Evolutionary conservation across 2,329 filamentous ascomycete species (phyloP).

Genomic region (Colletotrichum tofieldiae): DNA sequence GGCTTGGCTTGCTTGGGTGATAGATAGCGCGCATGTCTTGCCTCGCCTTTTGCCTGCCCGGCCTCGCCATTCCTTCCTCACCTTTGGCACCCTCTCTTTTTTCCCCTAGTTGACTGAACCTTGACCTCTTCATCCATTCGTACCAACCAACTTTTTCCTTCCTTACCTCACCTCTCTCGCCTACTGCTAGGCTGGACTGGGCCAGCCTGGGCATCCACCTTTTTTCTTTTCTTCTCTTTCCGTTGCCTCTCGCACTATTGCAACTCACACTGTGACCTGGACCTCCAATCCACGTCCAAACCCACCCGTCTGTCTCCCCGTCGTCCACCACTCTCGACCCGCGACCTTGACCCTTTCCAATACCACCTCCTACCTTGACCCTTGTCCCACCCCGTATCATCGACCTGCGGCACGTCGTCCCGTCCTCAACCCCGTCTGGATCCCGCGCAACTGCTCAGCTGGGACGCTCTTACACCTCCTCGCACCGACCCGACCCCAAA

Average conservation of each 20-base stretch:
- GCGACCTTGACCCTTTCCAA: slow-evolving; percentile 34
- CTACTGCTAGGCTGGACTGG: slow-evolving; percentile 6
- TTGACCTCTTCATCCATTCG: background rate
- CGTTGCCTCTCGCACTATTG: background rate
- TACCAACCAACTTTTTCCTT: slow-evolving; percentile 6
- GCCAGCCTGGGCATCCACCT: slow-evolving; percentile 27
- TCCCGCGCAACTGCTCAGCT: slow-evolving; percentile 37
- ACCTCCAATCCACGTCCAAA: slow-evolving; percentile 22
- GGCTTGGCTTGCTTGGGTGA: background rate
- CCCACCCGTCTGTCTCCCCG: slow-evolving; percentile 25
- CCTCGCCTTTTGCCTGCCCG: slow-evolving; percentile 12
- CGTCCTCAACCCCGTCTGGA: slow-evolving; percentile 41
- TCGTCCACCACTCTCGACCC: slow-evolving; percentile 31
- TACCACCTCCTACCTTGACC: slow-evolving; percentile 41
- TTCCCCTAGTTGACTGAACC: background rate
- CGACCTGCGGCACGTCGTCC: slow-evolving; percentile 43
- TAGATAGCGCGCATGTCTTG: slow-evolving; percentile 16
- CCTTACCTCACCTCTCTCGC: slow-evolving; percentile 9
- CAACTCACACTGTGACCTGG: slow-evolving; percentile 12
- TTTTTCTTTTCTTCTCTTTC: background rate
- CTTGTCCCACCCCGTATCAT: slow-evolving; percentile 42
- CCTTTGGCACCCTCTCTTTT: background rate
- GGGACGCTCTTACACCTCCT: slow-evolving; percentile 25
- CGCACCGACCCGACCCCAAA: slow-evolving; percentile 25
- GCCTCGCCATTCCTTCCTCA: slow-evolving; percentile 18